Conservation (phyloP, 805 yeast species). For the Teunomyces gatunensis region DNA sequence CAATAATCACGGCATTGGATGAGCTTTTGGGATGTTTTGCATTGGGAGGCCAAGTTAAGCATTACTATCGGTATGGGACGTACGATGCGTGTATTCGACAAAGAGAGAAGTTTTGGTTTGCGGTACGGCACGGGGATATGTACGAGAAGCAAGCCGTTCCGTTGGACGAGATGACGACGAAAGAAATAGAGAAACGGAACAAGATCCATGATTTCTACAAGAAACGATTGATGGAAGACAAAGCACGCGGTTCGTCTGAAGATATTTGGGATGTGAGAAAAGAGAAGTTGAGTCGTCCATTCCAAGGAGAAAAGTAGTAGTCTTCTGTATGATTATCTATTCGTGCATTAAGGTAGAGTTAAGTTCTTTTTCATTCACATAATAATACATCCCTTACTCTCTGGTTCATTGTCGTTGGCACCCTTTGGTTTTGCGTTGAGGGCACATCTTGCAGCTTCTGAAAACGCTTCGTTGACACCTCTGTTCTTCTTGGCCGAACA, state of each 20-base stretch:
- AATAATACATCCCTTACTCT: slow-evolving; percentile 38
- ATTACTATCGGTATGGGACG: slow-evolving; percentile 81
- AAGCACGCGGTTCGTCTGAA: slow-evolving; percentile 72
- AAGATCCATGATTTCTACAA: slow-evolving; percentile 70
- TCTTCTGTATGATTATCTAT: background rate
- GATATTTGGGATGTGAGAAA: slow-evolving; percentile 70
- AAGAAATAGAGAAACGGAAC: slow-evolving; percentile 49
- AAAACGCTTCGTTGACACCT: slow-evolving; percentile 98
- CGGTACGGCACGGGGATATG: slow-evolving; percentile 53
- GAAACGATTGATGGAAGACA: slow-evolving; percentile 56
- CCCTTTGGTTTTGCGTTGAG: slow-evolving; percentile 85
- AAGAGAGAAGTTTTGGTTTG: slow-evolving; percentile 75
- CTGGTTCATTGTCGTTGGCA: slow-evolving; percentile 47
- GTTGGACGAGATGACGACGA: slow-evolving; percentile 21
- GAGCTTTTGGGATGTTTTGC: slow-evolving; percentile 85
- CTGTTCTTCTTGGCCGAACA: slow-evolving; percentile 95
- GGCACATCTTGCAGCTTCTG: slow-evolving; percentile 98
- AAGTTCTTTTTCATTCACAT: slow-evolving; percentile 22
- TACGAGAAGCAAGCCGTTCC: slow-evolving; percentile 32
- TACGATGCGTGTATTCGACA: slow-evolving; percentile 69
- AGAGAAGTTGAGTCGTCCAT: slow-evolving; percentile 20
- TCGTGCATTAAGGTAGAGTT: background rate
- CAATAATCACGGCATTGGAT: slow-evolving; percentile 73
- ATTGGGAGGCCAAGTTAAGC: slow-evolving; percentile 82
- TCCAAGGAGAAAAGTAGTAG: slow-evolving; percentile 1